phyloP scores from a whole-genome alignment of 805 yeast genomes.

The Lachancea thermotolerans region DNA sequence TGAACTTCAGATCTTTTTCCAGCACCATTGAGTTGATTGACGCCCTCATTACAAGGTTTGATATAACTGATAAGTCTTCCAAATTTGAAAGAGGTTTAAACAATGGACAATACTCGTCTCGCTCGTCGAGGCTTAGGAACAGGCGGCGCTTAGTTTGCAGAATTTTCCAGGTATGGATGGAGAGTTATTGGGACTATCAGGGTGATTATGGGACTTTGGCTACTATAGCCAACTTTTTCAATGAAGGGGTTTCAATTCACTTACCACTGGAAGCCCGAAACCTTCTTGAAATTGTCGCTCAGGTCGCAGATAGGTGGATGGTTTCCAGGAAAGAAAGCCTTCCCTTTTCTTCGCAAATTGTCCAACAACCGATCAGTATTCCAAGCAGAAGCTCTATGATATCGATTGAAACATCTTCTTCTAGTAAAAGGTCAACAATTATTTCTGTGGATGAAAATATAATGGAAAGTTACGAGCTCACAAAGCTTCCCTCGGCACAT shows the following conservation, averaged over 20 bases:
- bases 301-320: slow-evolving; percentile 39
- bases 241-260: slow-evolving; percentile 58
- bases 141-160: slow-evolving; percentile 63
- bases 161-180: slow-evolving; percentile 78
- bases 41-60: slow-evolving; percentile 60
- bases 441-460: slow-evolving; percentile 39
- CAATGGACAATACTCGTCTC: slow-evolving; percentile 35
- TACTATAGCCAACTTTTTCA: slow-evolving; percentile 68
- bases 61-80: slow-evolving; percentile 36
- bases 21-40: slow-evolving; percentile 61
- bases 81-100: slow-evolving; percentile 30
- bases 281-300: slow-evolving; percentile 57
- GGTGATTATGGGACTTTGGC: slow-evolving; percentile 56
- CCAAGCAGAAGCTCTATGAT: slow-evolving; percentile 25
- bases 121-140: slow-evolving; percentile 43
- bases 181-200: slow-evolving; percentile 75
- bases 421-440: slow-evolving; percentile 25
- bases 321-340: slow-evolving; percentile 40
- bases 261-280: slow-evolving; percentile 62
- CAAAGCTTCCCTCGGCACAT: slow-evolving; percentile 36
- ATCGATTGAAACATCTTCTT: slow-evolving; percentile 21
- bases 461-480: slow-evolving; percentile 53
- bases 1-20: slow-evolving; percentile 69
- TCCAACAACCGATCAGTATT: slow-evolving; percentile 41
- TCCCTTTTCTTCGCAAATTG: slow-evolving; percentile 36